phyloP scores from a whole-genome alignment of 2,329 filamentous ascomycete species.

The Hypoxylon sp. region DNA sequence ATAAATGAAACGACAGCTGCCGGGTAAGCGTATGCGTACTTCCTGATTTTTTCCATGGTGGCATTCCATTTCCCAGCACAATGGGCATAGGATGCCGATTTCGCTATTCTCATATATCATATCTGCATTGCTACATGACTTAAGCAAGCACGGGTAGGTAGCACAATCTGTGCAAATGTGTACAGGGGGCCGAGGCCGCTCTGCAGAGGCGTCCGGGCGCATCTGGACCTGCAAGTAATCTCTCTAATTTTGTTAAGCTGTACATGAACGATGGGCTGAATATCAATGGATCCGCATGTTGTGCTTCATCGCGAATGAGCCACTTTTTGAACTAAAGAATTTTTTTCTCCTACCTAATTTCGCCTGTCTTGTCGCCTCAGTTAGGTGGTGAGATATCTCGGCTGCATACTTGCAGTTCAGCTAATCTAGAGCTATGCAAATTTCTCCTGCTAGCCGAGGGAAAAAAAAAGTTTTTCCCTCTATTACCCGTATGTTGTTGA shows the following conservation, averaged over 20 bases:
- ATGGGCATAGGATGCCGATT: slow-evolving; percentile 43
- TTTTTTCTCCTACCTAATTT: slow-evolving; percentile 38
- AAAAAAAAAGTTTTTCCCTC: slow-evolving; percentile 32
- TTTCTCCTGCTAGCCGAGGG: slow-evolving; percentile 26
- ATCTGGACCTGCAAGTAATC: slow-evolving; percentile 48
- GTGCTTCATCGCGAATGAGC: slow-evolving; percentile 36
- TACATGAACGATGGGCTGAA: slow-evolving; percentile 45
- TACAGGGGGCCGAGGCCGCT: slow-evolving; percentile 43
- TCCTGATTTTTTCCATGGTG: slow-evolving; percentile 30
- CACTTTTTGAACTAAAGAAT: slow-evolving; percentile 38
- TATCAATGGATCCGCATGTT: slow-evolving; percentile 39
- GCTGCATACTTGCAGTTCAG: slow-evolving; percentile 30
- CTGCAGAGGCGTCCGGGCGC: slow-evolving; percentile 40
- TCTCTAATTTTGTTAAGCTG: slow-evolving; percentile 38
- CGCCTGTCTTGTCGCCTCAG: slow-evolving; percentile 24
- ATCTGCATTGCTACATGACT: slow-evolving; percentile 35
- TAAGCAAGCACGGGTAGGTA: slow-evolving; percentile 12
- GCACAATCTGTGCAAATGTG: slow-evolving; percentile 12
- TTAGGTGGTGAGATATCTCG: slow-evolving; percentile 27
- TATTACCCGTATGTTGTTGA: slow-evolving; percentile 31
- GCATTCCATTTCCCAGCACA: slow-evolving; percentile 37
- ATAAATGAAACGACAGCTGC: slow-evolving; percentile 9
- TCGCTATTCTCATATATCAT: slow-evolving; percentile 40
- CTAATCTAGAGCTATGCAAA: slow-evolving; percentile 33
- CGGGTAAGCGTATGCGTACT: slow-evolving; percentile 29